Evolutionary conservation across 208 protist genomes (phyloP).

Genomic region (Giardia muris): DNA sequence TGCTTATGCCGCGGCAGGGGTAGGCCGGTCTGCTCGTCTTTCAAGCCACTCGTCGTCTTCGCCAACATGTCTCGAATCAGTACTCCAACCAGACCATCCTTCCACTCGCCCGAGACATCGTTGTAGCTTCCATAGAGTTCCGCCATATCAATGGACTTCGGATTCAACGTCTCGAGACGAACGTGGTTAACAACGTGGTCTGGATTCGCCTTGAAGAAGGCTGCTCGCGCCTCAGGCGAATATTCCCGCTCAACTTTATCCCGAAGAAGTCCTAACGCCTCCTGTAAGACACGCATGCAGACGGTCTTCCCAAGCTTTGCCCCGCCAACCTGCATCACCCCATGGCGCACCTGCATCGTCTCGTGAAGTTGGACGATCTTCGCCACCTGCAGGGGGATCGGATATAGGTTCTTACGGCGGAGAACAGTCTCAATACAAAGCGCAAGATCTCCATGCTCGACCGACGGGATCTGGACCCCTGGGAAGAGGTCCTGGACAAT

Average conservation of each 20-base stretch:
- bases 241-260: neutral
- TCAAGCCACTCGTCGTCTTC: slow-evolving; percentile 18
- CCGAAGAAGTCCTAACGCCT: slow-evolving; percentile 43
- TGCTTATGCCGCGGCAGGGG: slow-evolving; percentile 57
- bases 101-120: slow-evolving; percentile 88
- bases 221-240: slow-evolving; percentile 51
- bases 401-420: neutral
- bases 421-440: slow-evolving; percentile 7
- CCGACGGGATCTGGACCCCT: neutral
- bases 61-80: slow-evolving; percentile 85
- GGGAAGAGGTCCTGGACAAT: slow-evolving; percentile 52
- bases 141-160: slow-evolving; percentile 79
- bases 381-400: neutral
- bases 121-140: slow-evolving; percentile 90
- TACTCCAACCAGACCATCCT: slow-evolving; percentile 87
- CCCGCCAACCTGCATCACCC: slow-evolving; percentile 81
- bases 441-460: neutral
- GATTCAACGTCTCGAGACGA: slow-evolving; percentile 82
- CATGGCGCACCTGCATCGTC: slow-evolving; percentile 76
- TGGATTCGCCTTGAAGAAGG: slow-evolving; percentile 60
- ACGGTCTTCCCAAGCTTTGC: slow-evolving; percentile 77
- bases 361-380: slow-evolving; percentile 82
- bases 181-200: slow-evolving; percentile 62
- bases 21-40: slow-evolving; percentile 44
- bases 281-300: neutral